Percentiles rank a stretch among this genome's conserved stretches.
These are phyloP conservation scores for Omphalotus guepiniiformis DNA, from an alignment of 768 basidiomycete species.

Conservation along the genomic window DNA sequence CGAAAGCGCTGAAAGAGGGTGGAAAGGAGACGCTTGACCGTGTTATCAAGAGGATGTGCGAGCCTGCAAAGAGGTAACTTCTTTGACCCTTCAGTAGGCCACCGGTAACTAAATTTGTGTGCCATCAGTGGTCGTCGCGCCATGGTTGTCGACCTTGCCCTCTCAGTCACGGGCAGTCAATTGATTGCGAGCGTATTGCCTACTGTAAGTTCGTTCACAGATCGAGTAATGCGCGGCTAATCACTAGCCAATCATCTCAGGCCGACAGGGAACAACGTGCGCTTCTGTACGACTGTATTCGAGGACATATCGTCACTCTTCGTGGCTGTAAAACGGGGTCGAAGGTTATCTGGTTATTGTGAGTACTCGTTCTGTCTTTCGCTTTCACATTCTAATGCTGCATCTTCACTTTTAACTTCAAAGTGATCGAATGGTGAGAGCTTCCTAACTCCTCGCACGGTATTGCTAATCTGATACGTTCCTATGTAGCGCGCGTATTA, in stretches of 20 bases:
- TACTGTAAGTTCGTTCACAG: slow-evolving; percentile 40
- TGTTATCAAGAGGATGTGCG: slow-evolving; percentile 79
- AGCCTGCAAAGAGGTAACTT: slow-evolving; percentile 73
- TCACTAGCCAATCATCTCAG: slow-evolving; percentile 30
- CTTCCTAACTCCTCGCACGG: slow-evolving; percentile 2
- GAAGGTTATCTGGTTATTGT: slow-evolving; percentile 89
- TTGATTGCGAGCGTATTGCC: slow-evolving; percentile 80
- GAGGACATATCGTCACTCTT: slow-evolving; percentile 85
- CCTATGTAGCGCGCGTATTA: slow-evolving; percentile 54
- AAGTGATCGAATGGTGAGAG: slow-evolving; percentile 55
- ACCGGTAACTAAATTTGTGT: slow-evolving; percentile 14
- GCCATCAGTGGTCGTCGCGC: slow-evolving; percentile 47
- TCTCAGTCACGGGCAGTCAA: slow-evolving; percentile 83
- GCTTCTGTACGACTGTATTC: slow-evolving; percentile 78
- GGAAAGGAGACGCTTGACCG: slow-evolving; percentile 71
- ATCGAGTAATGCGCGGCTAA: slow-evolving; percentile 1
- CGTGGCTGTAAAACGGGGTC: slow-evolving; percentile 89
- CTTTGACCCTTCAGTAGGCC: background rate
- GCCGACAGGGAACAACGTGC: slow-evolving; percentile 86
- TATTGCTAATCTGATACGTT: slow-evolving; percentile 14
- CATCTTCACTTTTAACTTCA: background rate
- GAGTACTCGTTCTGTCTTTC: slow-evolving; percentile 16
- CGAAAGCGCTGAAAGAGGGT: slow-evolving; percentile 83
- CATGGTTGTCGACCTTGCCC: slow-evolving; percentile 81
- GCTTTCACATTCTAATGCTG: slow-evolving; percentile 2